Evolutionary conservation across 208 protist genomes (phyloP), one percentile per base, ranked within the genome.

Genomic region (Leishmania mexicana): DNA sequence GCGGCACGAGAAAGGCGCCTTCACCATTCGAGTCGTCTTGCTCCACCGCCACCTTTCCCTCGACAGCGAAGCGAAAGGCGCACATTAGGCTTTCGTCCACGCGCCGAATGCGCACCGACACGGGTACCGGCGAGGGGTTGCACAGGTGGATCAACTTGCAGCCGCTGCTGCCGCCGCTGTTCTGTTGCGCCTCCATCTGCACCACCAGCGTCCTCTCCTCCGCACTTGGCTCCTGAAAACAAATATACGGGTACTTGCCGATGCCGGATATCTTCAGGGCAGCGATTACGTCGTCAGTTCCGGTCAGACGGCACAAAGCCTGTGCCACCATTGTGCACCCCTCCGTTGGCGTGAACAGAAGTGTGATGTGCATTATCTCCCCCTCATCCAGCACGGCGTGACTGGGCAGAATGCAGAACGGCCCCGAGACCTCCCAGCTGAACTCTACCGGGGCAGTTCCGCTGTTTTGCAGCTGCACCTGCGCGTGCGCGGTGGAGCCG

Each of bases 211-310:
- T 95, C 81, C 40, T 75, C 49, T 38, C 70, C 21, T 31, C 78
- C 35, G 67, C 35, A 38, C 28, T 65, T 57, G 35, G 51, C 24
- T 81, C 79, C 42, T 88, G 85, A 31, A 89, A 88, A 47, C 58
- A 75, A 53, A 98, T 82, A 83, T 93, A 96, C 0, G 97, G 94
- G 80, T 97, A 94, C 83, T 98, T 99, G n/a, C 96, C 97, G 70
- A 98, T 91, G 54, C 96, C 97, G 0, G 93, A 97, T 38, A 99
- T 40, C 76, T 84, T 83, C 80, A 98, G 75, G 2, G 80, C 81
- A 2, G 90, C 81, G 42, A 97, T 87, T 15, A 88, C 78, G 45
- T 95, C 87, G 17, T 91, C 80, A 49, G 82, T 82, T 21, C 87
- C 92, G 8, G 86, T 78, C 79, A 93, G 89, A 17, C 80, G 84